Evolutionary conservation across 495 filamentous ascomycete species (phyloP), one percentile per base, ranked within the genome.

Genomic region (Talaromyces liani): DNA sequence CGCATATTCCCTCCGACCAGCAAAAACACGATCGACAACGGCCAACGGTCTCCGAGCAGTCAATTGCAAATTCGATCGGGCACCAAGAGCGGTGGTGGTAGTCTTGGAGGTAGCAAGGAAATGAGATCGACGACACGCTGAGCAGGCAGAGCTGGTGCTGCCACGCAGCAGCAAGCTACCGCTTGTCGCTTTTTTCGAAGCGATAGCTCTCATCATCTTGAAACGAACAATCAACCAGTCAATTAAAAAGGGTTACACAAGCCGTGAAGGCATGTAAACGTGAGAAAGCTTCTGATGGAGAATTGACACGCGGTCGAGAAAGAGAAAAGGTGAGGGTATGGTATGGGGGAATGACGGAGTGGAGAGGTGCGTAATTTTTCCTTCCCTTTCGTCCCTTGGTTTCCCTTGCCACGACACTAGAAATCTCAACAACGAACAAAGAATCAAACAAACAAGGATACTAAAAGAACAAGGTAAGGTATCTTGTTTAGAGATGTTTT

Each of bases 131-230:
- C 75, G 69, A 56, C 71, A 75, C 54, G 72, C 67, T 18, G 78
- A 79, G 70, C 74, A 77, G 74, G 79, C 75, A 73, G 79, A 75
- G 66, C 71, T 58, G 55, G 16, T 56, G 61, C 71, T 47, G 58
- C 58, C 53, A 53, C 75, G 76, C 74, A 84, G 69, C 75, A 87
- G 78, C 75, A 87, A 78, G 71, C 77, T 77, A 77, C 77, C 73
- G 73, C 82, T 73, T 62, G 78, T 74, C 36, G 63, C 63, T 18
- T 59, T 60, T 74, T 78, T 80, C 58, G 75, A 68, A 62, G 78
- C 75, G 55, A 76, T 72, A 55, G 75, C 74, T 69, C 78, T 76
- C 65, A 80, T 71, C 78, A 80, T 80, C 68, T 69, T 70, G 72
- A 67, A 29, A 63, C 56, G 65, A 65, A 53, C 36, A 66, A 68